These are phyloP conservation scores for apple (Malus domestica) DNA, from an alignment of 306 rosid species.

Conservation along the genomic window DNA sequence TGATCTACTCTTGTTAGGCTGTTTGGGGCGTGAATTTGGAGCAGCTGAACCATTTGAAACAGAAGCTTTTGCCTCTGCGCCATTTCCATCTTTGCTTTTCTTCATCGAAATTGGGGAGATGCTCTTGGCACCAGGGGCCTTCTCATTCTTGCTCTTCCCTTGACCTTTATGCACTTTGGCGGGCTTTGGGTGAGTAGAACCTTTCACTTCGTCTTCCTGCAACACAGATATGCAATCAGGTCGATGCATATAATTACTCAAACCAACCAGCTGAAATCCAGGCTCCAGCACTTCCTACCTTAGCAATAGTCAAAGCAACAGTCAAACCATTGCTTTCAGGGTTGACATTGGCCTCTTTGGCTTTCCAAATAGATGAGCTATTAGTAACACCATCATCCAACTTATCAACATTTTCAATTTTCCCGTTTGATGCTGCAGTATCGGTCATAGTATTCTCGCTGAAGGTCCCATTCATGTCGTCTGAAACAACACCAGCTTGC, in stretches of 20 bases:
- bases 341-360: slow-evolving; percentile 38
- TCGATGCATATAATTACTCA: not conserved
- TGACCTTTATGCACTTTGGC: slow-evolving; percentile 39
- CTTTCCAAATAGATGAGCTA: slow-evolving; percentile 33
- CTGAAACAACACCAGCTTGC: slow-evolving; percentile 26
- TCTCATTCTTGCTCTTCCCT: slow-evolving; percentile 48
- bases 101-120: slow-evolving; percentile 28
- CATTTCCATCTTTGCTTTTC: slow-evolving; percentile 59
- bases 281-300: slow-evolving; percentile 28
- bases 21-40: slow-evolving; percentile 41
- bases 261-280: not conserved
- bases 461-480: slow-evolving; percentile 18
- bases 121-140: slow-evolving; percentile 32
- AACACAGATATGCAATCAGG: slow-evolving; percentile 13
- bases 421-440: slow-evolving; percentile 37
- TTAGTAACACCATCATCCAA: slow-evolving; percentile 29
- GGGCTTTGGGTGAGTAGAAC: slow-evolving; percentile 25
- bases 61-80: slow-evolving; percentile 37
- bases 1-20: slow-evolving; percentile 41
- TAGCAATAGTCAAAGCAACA: slow-evolving; percentile 39
- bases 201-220: slow-evolving; percentile 48
- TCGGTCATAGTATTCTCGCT: slow-evolving; percentile 12
- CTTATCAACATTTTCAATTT: slow-evolving; percentile 25
- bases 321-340: slow-evolving; percentile 28
- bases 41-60: slow-evolving; percentile 53